phyloP scores from a whole-genome alignment of 2,329 filamentous ascomycete genomes.

The Aspergillus awamori region DNA sequence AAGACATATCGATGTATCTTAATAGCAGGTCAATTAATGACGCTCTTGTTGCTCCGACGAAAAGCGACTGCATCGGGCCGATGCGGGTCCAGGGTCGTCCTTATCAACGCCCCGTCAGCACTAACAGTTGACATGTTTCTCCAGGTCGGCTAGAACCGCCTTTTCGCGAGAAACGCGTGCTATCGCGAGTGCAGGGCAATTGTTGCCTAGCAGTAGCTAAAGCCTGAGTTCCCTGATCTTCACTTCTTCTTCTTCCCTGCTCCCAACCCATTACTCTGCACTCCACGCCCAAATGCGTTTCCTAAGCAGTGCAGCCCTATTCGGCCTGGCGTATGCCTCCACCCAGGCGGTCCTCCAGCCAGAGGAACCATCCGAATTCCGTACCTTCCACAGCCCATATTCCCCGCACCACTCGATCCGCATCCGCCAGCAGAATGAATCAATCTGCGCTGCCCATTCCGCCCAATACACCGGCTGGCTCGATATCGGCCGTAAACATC shows the following conservation, averaged over 20 bases:
- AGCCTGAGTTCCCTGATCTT: not conserved
- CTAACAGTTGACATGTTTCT: too few relatives aligned
- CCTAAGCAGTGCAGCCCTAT: not conserved
- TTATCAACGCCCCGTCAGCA: not conserved
- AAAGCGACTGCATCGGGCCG: not conserved
- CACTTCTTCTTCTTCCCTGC: not conserved
- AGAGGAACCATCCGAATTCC: not conserved
- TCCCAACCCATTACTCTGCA: not conserved
- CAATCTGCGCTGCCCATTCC: constrained; percentile 29
- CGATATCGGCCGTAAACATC: constrained; percentile 23
- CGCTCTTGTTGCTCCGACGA: not conserved
- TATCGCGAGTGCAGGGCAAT: too few relatives aligned
- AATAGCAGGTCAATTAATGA: not conserved
- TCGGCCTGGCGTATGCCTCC: not conserved
- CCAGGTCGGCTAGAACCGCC: too few relatives aligned
- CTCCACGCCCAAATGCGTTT: not conserved
- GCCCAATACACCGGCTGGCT: constrained; percentile 34
- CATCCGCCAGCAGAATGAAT: constrained; percentile 30
- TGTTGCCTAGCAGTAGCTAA: too few relatives aligned
- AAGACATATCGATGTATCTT: not conserved
- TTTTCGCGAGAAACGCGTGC: too few relatives aligned
- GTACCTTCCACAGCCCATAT: constrained; percentile 9
- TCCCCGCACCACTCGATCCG: constrained; percentile 24
- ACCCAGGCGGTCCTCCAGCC: not conserved
- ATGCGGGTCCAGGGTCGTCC: not conserved